phyloP scores from a whole-genome alignment of 164 flowering plant species.

The Warburgia ugandensis region DNA sequence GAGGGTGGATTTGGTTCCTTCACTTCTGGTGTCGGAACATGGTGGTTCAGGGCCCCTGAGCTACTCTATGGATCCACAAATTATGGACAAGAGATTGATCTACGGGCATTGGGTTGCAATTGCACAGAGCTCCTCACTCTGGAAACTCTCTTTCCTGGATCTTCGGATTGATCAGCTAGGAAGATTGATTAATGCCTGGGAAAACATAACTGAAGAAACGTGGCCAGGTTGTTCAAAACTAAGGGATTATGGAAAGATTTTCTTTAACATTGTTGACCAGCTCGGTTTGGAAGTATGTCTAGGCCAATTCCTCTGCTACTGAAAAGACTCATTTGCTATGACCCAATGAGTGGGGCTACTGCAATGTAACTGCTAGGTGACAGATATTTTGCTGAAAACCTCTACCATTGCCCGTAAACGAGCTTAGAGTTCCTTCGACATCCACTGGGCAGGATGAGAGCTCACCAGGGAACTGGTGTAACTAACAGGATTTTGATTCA shows the following conservation, averaged over 20 bases:
- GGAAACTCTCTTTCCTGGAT: conserved; percentile 84
- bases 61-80: conserved; percentile 71
- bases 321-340: conserved; percentile 63
- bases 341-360: conserved; percentile 70
- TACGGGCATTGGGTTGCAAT: conserved; percentile 94
- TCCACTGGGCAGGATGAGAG: conserved; percentile 41
- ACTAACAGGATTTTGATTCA: conserved; percentile 34
- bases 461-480: conserved; percentile 41
- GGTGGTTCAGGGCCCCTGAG: conserved; percentile 94
- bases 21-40: conserved; percentile 92
- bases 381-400: conserved; percentile 64
- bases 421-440: conserved; percentile 57
- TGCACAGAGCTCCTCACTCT: conserved; percentile 78
- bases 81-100: conserved; percentile 75
- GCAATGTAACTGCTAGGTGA: conserved; percentile 74
- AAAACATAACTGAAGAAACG: conserved; percentile 59
- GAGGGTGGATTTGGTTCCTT: conserved; percentile 40
- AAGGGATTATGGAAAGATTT: conserved; percentile 68
- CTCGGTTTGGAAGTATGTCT: conserved; percentile 54
- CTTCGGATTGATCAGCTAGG: conserved; percentile 87
- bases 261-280: conserved; percentile 56
- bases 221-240: conserved; percentile 69
- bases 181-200: conserved; percentile 56
- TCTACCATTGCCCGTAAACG: conserved; percentile 56
- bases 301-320: conserved; percentile 40